Conservation (phyloP, 2,329 filamentous ascomycete genomes). For the Fusarium odoratissimum region DNA sequence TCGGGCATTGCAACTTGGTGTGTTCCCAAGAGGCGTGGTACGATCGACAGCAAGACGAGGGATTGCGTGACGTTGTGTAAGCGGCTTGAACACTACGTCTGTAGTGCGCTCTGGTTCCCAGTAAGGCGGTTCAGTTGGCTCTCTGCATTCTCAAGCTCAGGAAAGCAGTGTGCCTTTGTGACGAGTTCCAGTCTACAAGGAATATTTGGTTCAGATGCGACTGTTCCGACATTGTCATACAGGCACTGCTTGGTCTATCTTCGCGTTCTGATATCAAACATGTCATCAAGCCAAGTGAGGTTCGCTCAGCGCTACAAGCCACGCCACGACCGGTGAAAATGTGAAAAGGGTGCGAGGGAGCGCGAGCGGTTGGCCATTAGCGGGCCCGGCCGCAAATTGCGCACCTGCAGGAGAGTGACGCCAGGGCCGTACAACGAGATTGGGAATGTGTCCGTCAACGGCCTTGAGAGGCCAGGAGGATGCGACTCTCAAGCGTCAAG, state of each 20-base stretch:
- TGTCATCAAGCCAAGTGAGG: constrained; percentile 16
- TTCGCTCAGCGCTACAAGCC: constrained; percentile 19
- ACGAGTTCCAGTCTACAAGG: constrained; percentile 7
- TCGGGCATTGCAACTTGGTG: constrained; percentile 31
- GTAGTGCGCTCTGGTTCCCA: constrained; percentile 31
- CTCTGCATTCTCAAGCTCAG: constrained; percentile 24
- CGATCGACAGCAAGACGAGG: constrained; percentile 34
- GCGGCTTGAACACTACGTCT: constrained; percentile 33
- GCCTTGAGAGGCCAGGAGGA: constrained; percentile 15
- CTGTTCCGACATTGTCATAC: background rate
- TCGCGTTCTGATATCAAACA: constrained; percentile 10
- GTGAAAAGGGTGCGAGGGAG: constrained; percentile 23
- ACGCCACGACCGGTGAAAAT: constrained; percentile 28
- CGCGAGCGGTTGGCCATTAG: constrained; percentile 19
- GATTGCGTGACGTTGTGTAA: constrained; percentile 40
- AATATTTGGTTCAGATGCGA: background rate
- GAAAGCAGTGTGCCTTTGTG: constrained; percentile 3
- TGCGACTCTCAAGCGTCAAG: constrained; percentile 6
- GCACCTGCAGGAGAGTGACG: constrained; percentile 32
- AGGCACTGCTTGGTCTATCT: background rate
- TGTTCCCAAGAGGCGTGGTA: constrained; percentile 28
- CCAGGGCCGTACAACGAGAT: constrained; percentile 30
- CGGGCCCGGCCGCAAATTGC: constrained; percentile 40
- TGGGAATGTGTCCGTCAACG: constrained; percentile 18
- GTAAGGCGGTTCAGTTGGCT: constrained; percentile 32